Evolutionary conservation across 1,284 basidiomycete species (phyloP), one percentile per base, ranked within the genome.

Genomic region (Ceratobasidium papillatum): DNA sequence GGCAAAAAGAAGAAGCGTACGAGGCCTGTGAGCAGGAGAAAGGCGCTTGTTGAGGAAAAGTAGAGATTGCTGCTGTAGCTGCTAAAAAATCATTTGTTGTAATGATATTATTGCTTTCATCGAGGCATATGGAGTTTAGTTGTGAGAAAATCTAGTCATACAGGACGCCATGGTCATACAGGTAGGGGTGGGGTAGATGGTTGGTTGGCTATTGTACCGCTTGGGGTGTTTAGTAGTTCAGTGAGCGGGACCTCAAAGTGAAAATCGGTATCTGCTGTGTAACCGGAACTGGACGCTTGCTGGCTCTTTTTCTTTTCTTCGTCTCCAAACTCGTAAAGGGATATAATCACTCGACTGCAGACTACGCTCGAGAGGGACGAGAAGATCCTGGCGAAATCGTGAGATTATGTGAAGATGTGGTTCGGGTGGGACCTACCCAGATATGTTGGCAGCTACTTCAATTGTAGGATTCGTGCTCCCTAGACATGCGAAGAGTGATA

Each of bases 1-100:
- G 97, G 97, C 22, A 96, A 95, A 87, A 93, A 94, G 85, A 87
- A 92, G 81, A 95, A 94, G 84, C 88, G 90, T 73, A 85, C 85
- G 36, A 91, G 91, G 82, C 77, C 77, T 9, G 30, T 34, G 36
- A 59, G 68, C 45, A 32, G 75, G 41, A 71, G 68, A 25, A 58
- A 61, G 45, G 22, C 56, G 41, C 56, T 71, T 3, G 59, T 75
- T 27, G 68, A 62, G 22, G 19, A 47, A 47, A 56, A 63, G 49
- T 72, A 75, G 69, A 38, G 19, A 32, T n/a, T n/a, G n/a, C 38
- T 25, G 19, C 17, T 34, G n/a, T 61, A 43, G 9, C 45, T 25
- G 8, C 51, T 27, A 63, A 43, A 71, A 59, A 71, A 25, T 19
- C 30, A 59, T 14, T 59, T 38, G 14, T 32, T 56, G 64, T 68